A percentile compares a stretch with the other conserved stretches of the same genome.
These are phyloP conservation scores for Aspergillus proliferans DNA, from an alignment of 2,329 filamentous ascomycete species.

Conservation along the genomic window DNA sequence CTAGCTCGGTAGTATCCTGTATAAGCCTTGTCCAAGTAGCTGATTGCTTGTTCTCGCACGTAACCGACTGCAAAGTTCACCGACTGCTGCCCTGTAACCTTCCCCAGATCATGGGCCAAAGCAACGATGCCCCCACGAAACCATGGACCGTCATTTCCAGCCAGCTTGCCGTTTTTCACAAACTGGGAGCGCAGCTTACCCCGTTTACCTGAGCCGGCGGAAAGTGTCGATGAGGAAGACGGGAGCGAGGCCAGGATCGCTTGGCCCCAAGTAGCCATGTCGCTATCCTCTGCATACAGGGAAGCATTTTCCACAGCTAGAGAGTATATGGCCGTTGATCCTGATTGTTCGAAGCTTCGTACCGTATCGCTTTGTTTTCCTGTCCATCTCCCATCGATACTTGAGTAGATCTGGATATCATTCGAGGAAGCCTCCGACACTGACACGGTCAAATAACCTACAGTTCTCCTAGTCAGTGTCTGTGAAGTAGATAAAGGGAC, in stretches of 20 bases:
- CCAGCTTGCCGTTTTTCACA: conserved; percentile 23
- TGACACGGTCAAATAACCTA: conserved; percentile 38
- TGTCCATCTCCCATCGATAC: conserved; percentile 42
- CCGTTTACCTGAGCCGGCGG: conserved; percentile 24
- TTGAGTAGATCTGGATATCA: conserved; percentile 37
- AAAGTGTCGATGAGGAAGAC: conserved; percentile 18
- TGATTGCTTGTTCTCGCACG: conserved; percentile 35
- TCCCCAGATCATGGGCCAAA: conserved; percentile 36
- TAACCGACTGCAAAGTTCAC: conserved; percentile 40
- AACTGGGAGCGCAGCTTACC: conserved; percentile 27
- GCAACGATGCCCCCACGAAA: conserved; percentile 26
- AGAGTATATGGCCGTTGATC: conserved; percentile 25
- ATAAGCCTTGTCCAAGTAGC: conserved; percentile 36
- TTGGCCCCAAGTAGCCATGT: conserved; percentile 41
- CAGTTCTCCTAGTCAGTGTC: conserved; percentile 3
- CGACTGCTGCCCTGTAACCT: conserved; percentile 18
- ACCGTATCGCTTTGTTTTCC: conserved; percentile 24
- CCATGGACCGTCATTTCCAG: conserved; percentile 18
- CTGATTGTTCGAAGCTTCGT: conserved; percentile 17
- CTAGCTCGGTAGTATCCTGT: conserved; percentile 36
- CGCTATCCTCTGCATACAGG: conserved; percentile 28
- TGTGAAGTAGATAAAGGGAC: background rate
- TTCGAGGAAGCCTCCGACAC: conserved; percentile 17
- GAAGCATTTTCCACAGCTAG: conserved; percentile 26
- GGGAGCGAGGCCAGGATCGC: conserved; percentile 35